Evolutionary conservation across 192 early-diverging fungal species (phyloP), one percentile per base, ranked within the genome.

Genomic region (Backusella macrospora): DNA sequence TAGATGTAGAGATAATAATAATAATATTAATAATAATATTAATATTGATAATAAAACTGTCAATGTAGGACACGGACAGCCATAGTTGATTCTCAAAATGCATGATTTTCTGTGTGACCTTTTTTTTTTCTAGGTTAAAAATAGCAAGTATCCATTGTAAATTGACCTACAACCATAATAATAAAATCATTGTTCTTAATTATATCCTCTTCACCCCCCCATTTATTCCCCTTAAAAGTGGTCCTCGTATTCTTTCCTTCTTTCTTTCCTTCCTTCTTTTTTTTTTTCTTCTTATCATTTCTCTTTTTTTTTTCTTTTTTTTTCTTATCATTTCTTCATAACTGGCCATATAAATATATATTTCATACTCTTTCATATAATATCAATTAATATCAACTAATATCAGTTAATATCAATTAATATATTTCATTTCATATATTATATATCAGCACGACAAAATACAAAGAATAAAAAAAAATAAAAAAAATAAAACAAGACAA

Each of bases 71-170:
- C 52, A 55, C 52, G 23, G 52, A 55, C 52, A 21, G 18, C 26
- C 18, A 14, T 55, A 23, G 52, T 13, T 55, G 52, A 7, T 4
- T 59, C 26, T 59, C 13, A 59, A 59, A 59, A 59, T 59, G 52
- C 52, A 59, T 59, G 52, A 59, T 59, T 34, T 34, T 59, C 52
- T 59, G 52, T 59, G 52, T 59, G 52, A 59, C 52, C 52, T 23
- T 46, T 46, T 46, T 34, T 34, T 34, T 46, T 46, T 46, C 45
- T 14, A 0, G 23, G 10, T 26, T 59, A 59, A 59, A 59, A 59
- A 59, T 59, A 59, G 52, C 18, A 59, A 59, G 21, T 26, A 12
- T 26, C 21, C 52, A 59, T 59, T 59, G 52, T 59, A 59, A 59
- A 59, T 59, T 59, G 52, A 59, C 52, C 52, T 23, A 26, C 21